Percentiles rank a stretch among this genome's conserved stretches.
Conservation (phyloP, 2,329 filamentous ascomycete species). For the Penicillium sp. region DNA sequence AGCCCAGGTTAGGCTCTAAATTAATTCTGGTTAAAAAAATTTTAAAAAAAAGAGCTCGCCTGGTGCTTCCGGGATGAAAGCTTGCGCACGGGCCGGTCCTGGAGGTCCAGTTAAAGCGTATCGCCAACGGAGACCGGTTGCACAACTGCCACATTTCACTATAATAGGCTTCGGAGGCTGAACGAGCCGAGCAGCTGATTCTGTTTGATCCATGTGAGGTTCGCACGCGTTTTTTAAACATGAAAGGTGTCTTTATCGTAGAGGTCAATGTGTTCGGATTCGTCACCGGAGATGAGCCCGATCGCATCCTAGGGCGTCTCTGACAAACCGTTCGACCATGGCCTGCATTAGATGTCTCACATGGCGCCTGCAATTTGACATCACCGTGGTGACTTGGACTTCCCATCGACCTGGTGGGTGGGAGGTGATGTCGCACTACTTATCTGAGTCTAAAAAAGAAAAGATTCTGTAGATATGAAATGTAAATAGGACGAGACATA, state of each 20-base stretch:
- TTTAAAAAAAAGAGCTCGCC: neutral
- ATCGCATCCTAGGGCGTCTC: conserved; percentile 1
- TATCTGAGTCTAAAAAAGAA: neutral
- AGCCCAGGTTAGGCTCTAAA: neutral
- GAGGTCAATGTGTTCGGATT: neutral
- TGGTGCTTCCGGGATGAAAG: conserved; percentile 3
- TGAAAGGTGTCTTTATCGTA: neutral
- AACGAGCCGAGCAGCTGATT: conserved; percentile 24
- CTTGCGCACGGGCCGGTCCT: conserved; percentile 16
- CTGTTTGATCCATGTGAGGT: neutral
- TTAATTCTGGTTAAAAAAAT: neutral
- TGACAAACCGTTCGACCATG: conserved; percentile 3
- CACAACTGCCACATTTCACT: conserved; percentile 8
- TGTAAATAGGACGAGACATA: neutral
- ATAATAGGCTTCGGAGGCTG: conserved; percentile 26
- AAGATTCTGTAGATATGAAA: neutral
- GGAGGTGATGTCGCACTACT: conserved; percentile 14
- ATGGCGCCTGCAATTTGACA: conserved; percentile 18
- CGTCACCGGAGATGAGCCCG: neutral
- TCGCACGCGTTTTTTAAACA: neutral
- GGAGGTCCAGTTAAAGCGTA: conserved; percentile 28
- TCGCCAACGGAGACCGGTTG: conserved; percentile 33
- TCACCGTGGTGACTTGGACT: conserved; percentile 5
- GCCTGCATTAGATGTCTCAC: conserved; percentile 32
- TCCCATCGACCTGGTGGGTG: conserved; percentile 22